Evolutionary conservation across 257 asterid species (phyloP), one percentile per base, ranked within the genome.

Genomic region (Ophiorrhiza pumila): DNA sequence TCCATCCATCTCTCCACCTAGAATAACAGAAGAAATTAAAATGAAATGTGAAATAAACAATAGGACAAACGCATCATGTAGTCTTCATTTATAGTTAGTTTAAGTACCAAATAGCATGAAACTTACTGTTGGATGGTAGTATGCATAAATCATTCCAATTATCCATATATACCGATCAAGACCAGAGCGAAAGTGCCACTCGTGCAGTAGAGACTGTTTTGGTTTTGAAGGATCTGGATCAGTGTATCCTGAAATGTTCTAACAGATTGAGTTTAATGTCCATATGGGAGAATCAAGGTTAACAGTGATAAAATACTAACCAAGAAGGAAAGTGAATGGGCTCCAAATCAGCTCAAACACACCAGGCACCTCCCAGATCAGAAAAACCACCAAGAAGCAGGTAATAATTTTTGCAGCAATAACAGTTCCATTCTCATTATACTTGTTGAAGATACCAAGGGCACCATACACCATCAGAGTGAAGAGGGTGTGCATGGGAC

Each of bases 1-100:
- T 92, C 98, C 98, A 90, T 87, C 97, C 95, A 90, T 79, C 86
- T 87, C 83, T 90, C 98, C 32, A 92, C 96, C 97, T 92, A 73
- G 31, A 71, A n/a, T 55, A 45, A 77, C 60, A 75, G 81, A 31
- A 15, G 68, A 17, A 41, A 47, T 41, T 10, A 1, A 9, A 41
- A 41, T 41, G 46, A 29, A 39, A 63, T 41, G 22, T 23, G 39
- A 69, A 59, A 53, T 8, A 22, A 39, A 23, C 17, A 35, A 69
- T 39, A 58, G 39, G 53, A 53, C 37, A 69, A 34, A 34, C 45
- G 32, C 2, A 66, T 55, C 32, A 49, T 22, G 35, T 35, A 25
- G 58, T n/a, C 50, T 39, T 39, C n/a, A 12, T 42, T 23, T 41
- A 71, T 12, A 55, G 35, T 4, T 49, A 75, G 63, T n/a, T n/a